Conservation (phyloP, 257 asterid species). For the Solanum chmielewskii region DNA sequence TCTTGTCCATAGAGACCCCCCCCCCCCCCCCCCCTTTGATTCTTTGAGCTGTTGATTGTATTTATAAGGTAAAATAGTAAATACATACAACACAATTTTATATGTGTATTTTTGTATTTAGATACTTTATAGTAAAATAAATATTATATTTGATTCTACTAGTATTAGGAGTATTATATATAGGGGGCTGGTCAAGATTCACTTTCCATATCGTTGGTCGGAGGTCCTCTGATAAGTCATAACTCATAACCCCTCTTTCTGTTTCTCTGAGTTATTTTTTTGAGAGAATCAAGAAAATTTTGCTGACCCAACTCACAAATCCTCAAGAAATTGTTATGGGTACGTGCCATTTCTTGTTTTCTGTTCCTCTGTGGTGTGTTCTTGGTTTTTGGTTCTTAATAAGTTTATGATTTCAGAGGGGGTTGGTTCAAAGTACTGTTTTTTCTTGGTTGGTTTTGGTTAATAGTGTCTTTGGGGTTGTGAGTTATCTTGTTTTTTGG, state of each 20-base stretch:
- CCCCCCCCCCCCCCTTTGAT: not conserved
- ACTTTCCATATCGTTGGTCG: slow-evolving; percentile 1
- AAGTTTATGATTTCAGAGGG: not conserved
- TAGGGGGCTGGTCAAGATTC: slow-evolving; percentile 1
- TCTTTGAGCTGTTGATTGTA: not conserved
- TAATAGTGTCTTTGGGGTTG: not conserved
- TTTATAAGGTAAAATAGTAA: not conserved
- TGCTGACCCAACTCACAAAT: not conserved
- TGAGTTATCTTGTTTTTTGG: not conserved
- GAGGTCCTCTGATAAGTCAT: not conserved
- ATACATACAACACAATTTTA: not conserved
- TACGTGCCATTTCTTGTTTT: slow-evolving; percentile 3
- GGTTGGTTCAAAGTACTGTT: not conserved
- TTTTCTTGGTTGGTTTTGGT: not conserved
- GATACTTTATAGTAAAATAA: not conserved
- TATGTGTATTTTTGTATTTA: not conserved
- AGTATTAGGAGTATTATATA: not conserved
- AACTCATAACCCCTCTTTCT: not conserved
- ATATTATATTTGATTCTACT: not conserved
- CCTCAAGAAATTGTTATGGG: slow-evolving; percentile 8
- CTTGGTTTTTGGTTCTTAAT: not conserved
- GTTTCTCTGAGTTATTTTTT: not conserved
- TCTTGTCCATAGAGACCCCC: not conserved
- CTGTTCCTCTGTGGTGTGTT: not conserved
- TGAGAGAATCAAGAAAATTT: not conserved